Conservation (phyloP, 2,329 filamentous ascomycete species). For the Hypoxylon sp. region DNA sequence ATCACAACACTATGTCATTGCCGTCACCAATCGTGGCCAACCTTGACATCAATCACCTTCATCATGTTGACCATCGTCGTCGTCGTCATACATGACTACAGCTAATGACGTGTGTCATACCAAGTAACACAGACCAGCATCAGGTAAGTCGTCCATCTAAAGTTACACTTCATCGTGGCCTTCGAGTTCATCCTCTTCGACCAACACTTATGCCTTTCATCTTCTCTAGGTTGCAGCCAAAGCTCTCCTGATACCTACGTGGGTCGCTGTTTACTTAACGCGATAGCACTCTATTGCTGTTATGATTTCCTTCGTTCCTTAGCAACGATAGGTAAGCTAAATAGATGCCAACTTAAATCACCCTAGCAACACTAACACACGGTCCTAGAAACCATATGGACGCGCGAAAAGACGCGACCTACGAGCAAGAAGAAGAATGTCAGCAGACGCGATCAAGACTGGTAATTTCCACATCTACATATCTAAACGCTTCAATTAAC, state of each 20-base stretch:
- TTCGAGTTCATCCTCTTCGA: background rate
- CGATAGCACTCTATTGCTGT: background rate
- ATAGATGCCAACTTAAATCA: too few relatives aligned
- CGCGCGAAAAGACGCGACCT: background rate
- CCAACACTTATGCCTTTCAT: background rate
- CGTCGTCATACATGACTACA: background rate
- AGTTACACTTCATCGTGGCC: background rate
- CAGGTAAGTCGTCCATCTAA: conserved; percentile 1
- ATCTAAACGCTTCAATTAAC: background rate
- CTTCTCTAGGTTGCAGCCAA: background rate
- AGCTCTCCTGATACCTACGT: background rate
- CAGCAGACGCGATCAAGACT: conserved; percentile 5
- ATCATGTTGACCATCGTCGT: background rate
- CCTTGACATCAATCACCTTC: conserved; percentile 1
- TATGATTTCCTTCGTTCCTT: background rate
- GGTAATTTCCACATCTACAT: background rate
- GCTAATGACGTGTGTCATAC: background rate
- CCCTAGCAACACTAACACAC: too few relatives aligned
- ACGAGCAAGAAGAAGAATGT: background rate
- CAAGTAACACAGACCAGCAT: background rate
- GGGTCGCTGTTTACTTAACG: background rate
- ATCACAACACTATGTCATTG: background rate
- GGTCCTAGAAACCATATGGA: background rate
- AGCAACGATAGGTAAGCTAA: background rate
- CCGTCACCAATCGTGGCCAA: background rate